Evolutionary conservation across 768 basidiomycete genomes (phyloP).

Genomic region (Amanita exitialis): DNA sequence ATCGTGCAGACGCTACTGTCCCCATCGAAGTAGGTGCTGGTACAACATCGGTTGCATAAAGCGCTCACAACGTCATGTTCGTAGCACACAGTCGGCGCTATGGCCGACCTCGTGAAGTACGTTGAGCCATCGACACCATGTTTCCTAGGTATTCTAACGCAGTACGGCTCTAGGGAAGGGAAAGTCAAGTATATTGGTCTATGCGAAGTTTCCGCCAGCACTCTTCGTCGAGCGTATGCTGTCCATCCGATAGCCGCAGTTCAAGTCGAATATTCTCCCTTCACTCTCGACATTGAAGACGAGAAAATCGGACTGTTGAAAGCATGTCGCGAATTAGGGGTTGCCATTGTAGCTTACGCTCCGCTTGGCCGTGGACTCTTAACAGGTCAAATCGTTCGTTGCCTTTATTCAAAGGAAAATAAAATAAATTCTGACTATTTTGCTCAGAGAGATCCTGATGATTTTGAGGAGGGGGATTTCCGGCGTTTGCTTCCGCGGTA

Average conservation of each 20-base stretch:
- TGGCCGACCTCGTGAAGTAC: constrained; percentile 26
- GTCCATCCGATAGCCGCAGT: constrained; percentile 34
- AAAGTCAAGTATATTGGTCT: constrained; percentile 42
- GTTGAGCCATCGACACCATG: constrained; percentile 12
- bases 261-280: constrained; percentile 35
- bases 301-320: constrained; percentile 25
- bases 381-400: constrained; percentile 30
- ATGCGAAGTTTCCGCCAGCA: constrained; percentile 33
- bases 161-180: constrained; percentile 21
- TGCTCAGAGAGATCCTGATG: constrained; percentile 23
- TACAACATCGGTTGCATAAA: background rate
- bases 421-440: background rate
- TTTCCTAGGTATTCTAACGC: constrained; percentile 12
- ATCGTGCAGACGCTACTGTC: constrained; percentile 16
- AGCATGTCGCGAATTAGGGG: constrained; percentile 31
- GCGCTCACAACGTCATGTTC: background rate
- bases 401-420: background rate
- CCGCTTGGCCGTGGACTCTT: constrained; percentile 40
- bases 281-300: constrained; percentile 34
- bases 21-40: constrained; percentile 17
- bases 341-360: constrained; percentile 37
- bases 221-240: constrained; percentile 37
- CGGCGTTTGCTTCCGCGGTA: constrained; percentile 24
- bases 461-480: constrained; percentile 14
- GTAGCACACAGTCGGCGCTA: constrained; percentile 22